Evolutionary conservation across 1,139 yeast genomes (phyloP), one percentile per base, ranked within the genome.

Genomic region (Geotrichum aggregatum): DNA sequence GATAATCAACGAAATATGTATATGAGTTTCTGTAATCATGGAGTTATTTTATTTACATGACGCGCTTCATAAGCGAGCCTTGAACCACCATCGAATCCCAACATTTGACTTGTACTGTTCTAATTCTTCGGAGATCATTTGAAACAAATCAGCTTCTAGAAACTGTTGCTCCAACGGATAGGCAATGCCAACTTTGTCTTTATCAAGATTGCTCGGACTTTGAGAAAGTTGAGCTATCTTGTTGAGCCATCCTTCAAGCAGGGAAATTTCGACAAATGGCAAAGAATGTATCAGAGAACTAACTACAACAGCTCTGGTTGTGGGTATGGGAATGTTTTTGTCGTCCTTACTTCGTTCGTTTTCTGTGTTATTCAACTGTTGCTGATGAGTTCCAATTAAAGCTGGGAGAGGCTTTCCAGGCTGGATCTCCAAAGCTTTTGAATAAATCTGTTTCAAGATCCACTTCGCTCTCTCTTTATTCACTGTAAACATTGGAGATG

Each of bases 21-120:
- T 24, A 24, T 24, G 28, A 24, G 8, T 5, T 24, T 24, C 28
- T 24, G 28, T 24, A 24, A 5, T 8, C 8, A 24, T 24, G 5
- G 8, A 5, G 5, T 8, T 24, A 5, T 24, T 34, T 31, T 31
- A 13, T 6, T 24, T 5, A 11, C 35, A 36, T 18, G 38, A 13
- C 10, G 19, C 10, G 16, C 18, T 33, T 40, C 47, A 53, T 5
- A 53, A 40, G 21, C 22, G 36, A 8, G 56, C 35, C 30, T 41
- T 50, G 34, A 78, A 81, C 85, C 86, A 85, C 89, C 91, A 85
- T 31, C 70, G 67, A 52, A 82, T 77, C 2, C 84, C 92, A 38
- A 82, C 60, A 50, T 79, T 82, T 3, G 84, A 78, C 57, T 86
- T 71, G 58, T 79, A 79, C 53, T 82, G 71, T 58, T 83, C 86